Evolutionary conservation across 2,329 filamentous ascomycete genomes (phyloP), one percentile per base, ranked within the genome.

Genomic region (Zalaria sp.): DNA sequence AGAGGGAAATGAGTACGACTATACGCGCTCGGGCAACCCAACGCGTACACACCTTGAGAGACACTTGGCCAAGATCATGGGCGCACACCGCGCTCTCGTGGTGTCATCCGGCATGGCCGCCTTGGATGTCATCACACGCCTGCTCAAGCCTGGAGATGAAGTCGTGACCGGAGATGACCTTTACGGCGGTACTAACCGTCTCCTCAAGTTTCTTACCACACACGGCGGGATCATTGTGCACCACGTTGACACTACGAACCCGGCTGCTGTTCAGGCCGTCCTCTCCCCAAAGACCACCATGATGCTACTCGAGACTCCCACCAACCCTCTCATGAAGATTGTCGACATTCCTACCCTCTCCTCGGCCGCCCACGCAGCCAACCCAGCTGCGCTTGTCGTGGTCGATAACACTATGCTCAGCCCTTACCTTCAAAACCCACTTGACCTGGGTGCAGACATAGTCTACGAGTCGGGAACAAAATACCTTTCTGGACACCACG

Each of bases 371-470:
- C 91, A 96, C 60, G 77, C 80, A 32, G 75, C 75, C 39, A 94
- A 91, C 61, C 69, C 81, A 5, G 76, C 75, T 47, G 83, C 85
- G 26, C 68, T 96, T 34, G 87, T 98, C 10, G 79, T 88, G 2
- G 91, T 96, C 26, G 91, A 98, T 65, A 98, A 98, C 68, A 98
- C 91, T 44, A 98, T 98, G 91, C 79, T 98, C 50, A 95, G 88
- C 2, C 91, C 91, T 7, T 81, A 95, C 69, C 78, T 98, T 5
- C 81, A 81, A 56, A 96, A 94, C 65, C 91, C 91, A 4, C 76
- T 98, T 11, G 89, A 96, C 46, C 73, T 96, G 27, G 91, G 93
- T 43, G 88, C 89, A 10, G 91, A 98, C 55, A 83, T 98, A 51
- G 86, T 93, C 43, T 98, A 98, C 64, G 91, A 98, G 67, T 93